Evolutionary conservation across 169 alveolate genomes (phyloP), one percentile per base, ranked within the genome.

Genomic region (Theileria orientalis): DNA sequence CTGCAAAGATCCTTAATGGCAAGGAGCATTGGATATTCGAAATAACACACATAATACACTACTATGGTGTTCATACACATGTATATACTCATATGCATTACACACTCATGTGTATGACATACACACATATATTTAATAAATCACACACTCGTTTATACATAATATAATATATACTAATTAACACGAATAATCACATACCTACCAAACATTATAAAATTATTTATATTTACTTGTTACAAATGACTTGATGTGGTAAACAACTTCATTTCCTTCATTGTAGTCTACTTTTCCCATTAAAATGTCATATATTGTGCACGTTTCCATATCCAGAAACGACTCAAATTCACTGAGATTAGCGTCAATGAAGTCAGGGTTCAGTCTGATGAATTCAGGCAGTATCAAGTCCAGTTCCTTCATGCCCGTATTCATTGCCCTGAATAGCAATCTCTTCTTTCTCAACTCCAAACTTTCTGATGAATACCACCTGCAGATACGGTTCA

Each of bases 401-500:
- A 69, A 27, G 44, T 82, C 89, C 57, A 82, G 63, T 44, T 82
- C 89, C 64, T 82, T 82, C 78, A 82, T 82, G 9, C 89, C 89
- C 19, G 89, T 82, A 62, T 67, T 68, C 29, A 54, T 82, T 1
- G 64, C 59, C 23, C 87, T 51, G 83, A 72, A 68, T 9, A 79
- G 19, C 13, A 71, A 52, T 42, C 76, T 41, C 42, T 42, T 79
- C 25, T 21, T 19, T 40, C 56, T 57, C 14, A 76, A 19, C 7
- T 54, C 41, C 30, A 47, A n/a, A 40, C 7, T 23, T 49, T 49
- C 25, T 49, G 25, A 49, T 13, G 60, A 49, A 49, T 14, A 3
- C 21, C 44, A 5, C 32, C 66, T 56, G 32, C 21, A 32, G 21
- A 56, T 16, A 56, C 66, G 5, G 9, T 9, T 37, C 5, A 37